These are phyloP conservation scores for Geoglossum glabrum DNA, from an alignment of 495 filamentous ascomycete species.

Conservation along the genomic window DNA sequence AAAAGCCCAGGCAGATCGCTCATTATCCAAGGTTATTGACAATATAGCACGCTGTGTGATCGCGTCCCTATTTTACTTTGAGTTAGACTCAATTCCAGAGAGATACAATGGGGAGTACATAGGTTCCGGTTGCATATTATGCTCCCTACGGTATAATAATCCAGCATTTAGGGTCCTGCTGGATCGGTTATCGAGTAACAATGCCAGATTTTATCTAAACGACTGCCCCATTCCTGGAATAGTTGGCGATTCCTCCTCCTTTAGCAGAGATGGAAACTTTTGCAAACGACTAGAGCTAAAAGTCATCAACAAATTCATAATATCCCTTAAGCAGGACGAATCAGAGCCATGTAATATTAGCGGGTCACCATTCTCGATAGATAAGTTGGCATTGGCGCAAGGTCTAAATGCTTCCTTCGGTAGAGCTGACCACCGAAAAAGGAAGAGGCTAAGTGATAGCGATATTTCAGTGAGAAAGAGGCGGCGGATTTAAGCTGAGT, in stretches of 20 bases:
- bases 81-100: constrained; percentile 9
- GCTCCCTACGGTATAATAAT: background rate
- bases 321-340: constrained; percentile 3
- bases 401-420: constrained; percentile 2
- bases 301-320: background rate
- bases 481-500: background rate
- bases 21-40: constrained; percentile 5
- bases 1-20: background rate
- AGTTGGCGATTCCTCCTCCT: constrained; percentile 1
- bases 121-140: background rate
- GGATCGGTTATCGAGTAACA: background rate
- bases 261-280: constrained; percentile 5
- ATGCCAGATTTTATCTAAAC: constrained; percentile 3
- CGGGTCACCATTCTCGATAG: constrained; percentile 5
- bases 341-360: constrained; percentile 6
- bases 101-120: constrained; percentile 1
- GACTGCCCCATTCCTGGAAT: background rate
- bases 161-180: background rate
- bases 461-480: background rate
- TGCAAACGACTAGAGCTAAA: constrained; percentile 1
- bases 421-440: constrained; percentile 4
- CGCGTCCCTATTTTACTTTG: constrained; percentile 12
- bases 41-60: constrained; percentile 7
- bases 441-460: background rate
- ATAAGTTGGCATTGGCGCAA: constrained; percentile 1